phyloP scores from a whole-genome alignment of 2,329 filamentous ascomycete species.

The Fusarium lyarnte region DNA sequence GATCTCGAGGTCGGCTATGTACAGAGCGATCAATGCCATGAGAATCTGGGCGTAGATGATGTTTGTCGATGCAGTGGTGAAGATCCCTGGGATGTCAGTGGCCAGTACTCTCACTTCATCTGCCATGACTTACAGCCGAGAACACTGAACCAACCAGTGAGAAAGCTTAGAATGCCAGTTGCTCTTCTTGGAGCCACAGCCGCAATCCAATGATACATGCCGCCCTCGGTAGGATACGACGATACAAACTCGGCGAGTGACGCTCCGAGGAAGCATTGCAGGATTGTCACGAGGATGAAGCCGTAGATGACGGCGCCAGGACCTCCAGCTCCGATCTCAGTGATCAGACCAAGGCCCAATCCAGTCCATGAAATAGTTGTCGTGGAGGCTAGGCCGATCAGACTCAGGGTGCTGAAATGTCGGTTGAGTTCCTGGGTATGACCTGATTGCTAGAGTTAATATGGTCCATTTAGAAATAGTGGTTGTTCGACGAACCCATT shows the following conservation, averaged over 20 bases:
- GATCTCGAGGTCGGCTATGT: not conserved
- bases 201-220: conserved; percentile 20
- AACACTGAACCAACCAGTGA: conserved; percentile 12
- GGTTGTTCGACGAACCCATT: not conserved
- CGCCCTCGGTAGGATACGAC: conserved; percentile 4
- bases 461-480: not conserved
- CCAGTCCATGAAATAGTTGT: conserved; percentile 9
- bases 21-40: not conserved
- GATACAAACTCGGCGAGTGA: conserved; percentile 5
- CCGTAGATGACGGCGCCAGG: conserved; percentile 7
- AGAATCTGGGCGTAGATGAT: not conserved
- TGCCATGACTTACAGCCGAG: not conserved
- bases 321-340: conserved; percentile 5
- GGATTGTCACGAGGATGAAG: not conserved
- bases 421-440: conserved; percentile 1
- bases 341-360: not conserved
- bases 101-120: fast-evolving
- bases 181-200: not conserved
- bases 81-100: not conserved
- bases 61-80: conserved; percentile 9
- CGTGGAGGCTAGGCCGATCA: not conserved
- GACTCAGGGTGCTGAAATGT: not conserved
- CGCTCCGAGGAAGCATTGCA: conserved; percentile 10
- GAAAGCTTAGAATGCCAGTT: not conserved
- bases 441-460: not conserved